A percentile compares a stretch with the other conserved stretches of the same genome.
These are phyloP conservation scores for Solanum chiquidenum DNA, from an alignment of 257 asterid species.

Conservation along the genomic window DNA sequence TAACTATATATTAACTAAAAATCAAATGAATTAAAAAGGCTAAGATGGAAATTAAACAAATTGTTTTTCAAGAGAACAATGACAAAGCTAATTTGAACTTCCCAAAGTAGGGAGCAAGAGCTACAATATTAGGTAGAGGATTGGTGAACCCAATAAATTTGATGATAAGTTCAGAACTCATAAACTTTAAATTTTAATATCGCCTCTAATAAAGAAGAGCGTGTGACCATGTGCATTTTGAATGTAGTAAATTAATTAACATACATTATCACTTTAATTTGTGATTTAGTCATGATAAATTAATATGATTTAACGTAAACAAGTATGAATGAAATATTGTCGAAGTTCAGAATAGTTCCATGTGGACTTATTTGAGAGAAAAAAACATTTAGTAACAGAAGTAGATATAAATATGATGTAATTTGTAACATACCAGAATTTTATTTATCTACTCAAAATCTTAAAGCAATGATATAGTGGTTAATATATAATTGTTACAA, in stretches of 20 bases:
- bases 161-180: fast-evolving
- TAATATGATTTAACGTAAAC: neutral
- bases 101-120: neutral
- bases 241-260: neutral
- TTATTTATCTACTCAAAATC: neutral
- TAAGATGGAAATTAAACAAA: neutral
- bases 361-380: neutral
- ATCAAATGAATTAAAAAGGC: neutral
- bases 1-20: neutral
- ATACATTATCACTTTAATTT: neutral
- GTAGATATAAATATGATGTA: neutral
- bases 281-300: neutral
- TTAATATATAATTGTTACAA: neutral
- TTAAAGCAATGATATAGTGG: neutral
- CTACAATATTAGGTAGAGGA: neutral
- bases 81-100: neutral
- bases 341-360: too few relatives aligned
- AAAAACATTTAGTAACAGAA: neutral
- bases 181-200: neutral
- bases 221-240: fast-evolving
- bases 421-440: too few relatives aligned
- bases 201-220: neutral
- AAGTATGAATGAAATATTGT: neutral
- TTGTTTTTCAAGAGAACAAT: neutral
- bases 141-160: neutral